Base-by-base conservation (phyloP, 73 alveolate species). In the Diophrys appendiculata region DNA sequence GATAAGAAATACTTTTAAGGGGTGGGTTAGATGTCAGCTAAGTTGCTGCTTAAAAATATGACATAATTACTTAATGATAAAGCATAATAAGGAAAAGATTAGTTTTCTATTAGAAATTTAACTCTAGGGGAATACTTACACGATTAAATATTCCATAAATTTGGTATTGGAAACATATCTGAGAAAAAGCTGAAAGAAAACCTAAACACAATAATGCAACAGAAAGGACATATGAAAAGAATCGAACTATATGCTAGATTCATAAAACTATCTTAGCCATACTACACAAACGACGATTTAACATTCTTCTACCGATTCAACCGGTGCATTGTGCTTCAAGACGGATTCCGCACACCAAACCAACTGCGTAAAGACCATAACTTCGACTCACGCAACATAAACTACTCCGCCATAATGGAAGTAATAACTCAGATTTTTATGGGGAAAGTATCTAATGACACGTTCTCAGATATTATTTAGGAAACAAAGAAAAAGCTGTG, bases 121-220 rank as follows among this genome's bases (percentile, higher is more conserved):
- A n/a, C 75, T 3, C 5, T 67, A 31, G 31, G 53, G 2, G 75
- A 67, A 28, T 67, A 23, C 53, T 54, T 67, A 3, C 31, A 67
- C 24, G 75, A 67, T 28, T 67, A 31, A 3, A 25, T 67, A 5
- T 67, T 25, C 24, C 52, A 67, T 31, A 67, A 67, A 24, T 67
- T 23, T 67, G 75, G 75, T n/a, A 67, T 67, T 5, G 75, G 52
- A 3, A 25, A 25, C 25, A 67, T 67, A 3, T 23, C 75, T 1
- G 75, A 67, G 75, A 67, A 67, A 54, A 67, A 67, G 75, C 29
- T 67, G 54, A 67, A 67, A 31, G 75, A 67, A 28, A 1, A 23
- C 24, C 24, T 67, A 24, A 3, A 26, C 30, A 67, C 75, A 2
- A 67, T 67, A 1, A 26, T 67, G 75, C 26, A 67, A n/a, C 25